phyloP scores from a whole-genome alignment of 441 rosid species.

The Arabidopsis hybrid region DNA sequence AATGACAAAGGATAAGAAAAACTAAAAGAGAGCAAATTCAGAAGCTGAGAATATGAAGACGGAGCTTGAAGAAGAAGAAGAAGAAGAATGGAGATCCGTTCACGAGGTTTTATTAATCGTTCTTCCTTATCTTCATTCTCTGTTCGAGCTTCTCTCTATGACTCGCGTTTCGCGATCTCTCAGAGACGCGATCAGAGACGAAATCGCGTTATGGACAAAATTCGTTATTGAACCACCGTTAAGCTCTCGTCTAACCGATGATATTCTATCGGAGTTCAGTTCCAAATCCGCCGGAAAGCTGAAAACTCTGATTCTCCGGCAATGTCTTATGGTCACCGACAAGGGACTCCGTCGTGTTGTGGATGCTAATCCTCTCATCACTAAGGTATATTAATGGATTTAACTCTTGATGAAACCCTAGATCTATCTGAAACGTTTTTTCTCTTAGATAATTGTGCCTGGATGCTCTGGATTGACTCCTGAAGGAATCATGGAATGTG shows the following conservation, averaged over 20 bases:
- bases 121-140: slow-evolving; percentile 63
- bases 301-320: slow-evolving; percentile 47
- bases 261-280: slow-evolving; percentile 49
- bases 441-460: slow-evolving; percentile 60
- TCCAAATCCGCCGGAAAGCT: slow-evolving; percentile 59
- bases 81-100: slow-evolving; percentile 52
- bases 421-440: not conserved
- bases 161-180: slow-evolving; percentile 53
- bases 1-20: slow-evolving; percentile 25
- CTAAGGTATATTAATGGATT: slow-evolving; percentile 37
- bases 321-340: slow-evolving; percentile 55
- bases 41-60: slow-evolving; percentile 13
- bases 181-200: slow-evolving; percentile 51
- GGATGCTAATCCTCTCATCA: slow-evolving; percentile 54
- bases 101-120: slow-evolving; percentile 66
- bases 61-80: slow-evolving; percentile 13
- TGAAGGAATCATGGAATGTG: slow-evolving; percentile 68
- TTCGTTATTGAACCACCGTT: slow-evolving; percentile 50
- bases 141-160: slow-evolving; percentile 58
- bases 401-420: slow-evolving; percentile 27
- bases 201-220: slow-evolving; percentile 56
- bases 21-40: not conserved
- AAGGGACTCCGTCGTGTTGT: slow-evolving; percentile 54
- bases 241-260: slow-evolving; percentile 53
- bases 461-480: slow-evolving; percentile 75